These are phyloP conservation scores for Scolecobasidium constrictum DNA, from an alignment of 2,329 filamentous ascomycete genomes.

Conservation along the genomic window DNA sequence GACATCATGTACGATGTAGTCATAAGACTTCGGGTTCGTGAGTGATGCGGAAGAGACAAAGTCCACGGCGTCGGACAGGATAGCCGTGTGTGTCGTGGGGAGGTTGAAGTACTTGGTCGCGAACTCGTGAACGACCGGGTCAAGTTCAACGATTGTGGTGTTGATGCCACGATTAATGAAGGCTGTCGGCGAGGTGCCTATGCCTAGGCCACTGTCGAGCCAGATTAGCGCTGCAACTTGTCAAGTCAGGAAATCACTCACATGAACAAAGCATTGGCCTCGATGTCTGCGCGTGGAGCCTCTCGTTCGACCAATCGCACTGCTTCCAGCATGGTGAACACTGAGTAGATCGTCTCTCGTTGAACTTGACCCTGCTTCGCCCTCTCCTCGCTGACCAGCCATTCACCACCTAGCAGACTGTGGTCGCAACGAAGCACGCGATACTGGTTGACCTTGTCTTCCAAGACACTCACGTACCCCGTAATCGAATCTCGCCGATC, in stretches of 20 bases:
- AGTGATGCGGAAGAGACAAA: conserved; percentile 48
- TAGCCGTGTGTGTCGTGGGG: conserved; percentile 63
- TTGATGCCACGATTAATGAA: conserved; percentile 79
- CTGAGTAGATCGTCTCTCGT: conserved; percentile 81
- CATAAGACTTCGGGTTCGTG: conserved; percentile 42
- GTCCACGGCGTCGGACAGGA: conserved; percentile 71
- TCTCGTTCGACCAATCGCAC: conserved; percentile 63
- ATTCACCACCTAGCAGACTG: conserved; percentile 86
- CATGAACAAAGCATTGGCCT: conserved; percentile 77
- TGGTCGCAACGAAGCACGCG: conserved; percentile 87
- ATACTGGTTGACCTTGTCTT: conserved; percentile 61
- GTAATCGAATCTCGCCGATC: conserved; percentile 79
- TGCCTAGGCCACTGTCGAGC: conserved; percentile 66
- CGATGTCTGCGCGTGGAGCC: conserved; percentile 42
- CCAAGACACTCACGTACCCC: conserved; percentile 83
- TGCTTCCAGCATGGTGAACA: conserved; percentile 94
- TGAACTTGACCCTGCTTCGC: conserved; percentile 37
- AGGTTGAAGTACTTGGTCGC: conserved; percentile 75
- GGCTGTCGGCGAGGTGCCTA: conserved; percentile 82
- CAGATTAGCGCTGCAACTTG: background rate
- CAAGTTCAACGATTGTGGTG: conserved; percentile 91
- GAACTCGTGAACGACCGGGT: conserved; percentile 77
- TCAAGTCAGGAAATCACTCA: conserved; percentile 33
- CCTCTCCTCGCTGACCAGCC: conserved; percentile 47
- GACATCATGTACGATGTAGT: conserved; percentile 96